Base-by-base conservation (phyloP, 2,329 filamentous ascomycete genomes). In the Colletotrichum limetticola region DNA sequence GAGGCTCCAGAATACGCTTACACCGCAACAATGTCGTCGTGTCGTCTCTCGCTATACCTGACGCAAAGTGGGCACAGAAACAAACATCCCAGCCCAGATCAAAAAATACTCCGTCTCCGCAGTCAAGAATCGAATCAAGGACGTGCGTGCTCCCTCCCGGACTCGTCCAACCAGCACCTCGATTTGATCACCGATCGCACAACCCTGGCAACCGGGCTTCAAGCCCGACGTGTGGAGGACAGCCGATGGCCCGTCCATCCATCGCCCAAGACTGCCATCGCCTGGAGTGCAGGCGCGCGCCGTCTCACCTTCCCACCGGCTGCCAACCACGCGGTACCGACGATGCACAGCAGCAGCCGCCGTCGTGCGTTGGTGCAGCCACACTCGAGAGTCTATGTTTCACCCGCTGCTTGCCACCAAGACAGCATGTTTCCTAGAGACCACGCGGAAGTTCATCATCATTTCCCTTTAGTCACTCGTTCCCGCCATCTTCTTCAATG, bases 141-240 rank as follows among this genome's bases (percentile, higher is more conserved):
- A 72, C 60, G 71, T 72, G 71, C 37, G 16, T 42, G 37, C 37
- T 42, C 14, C 37, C 66, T 71, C 60, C 66, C 58, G 46, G 42
- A 46, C 58, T 42, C 19, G 28, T 52, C 61, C 53, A 62, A 28
- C 58, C 52, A 56, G 32, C 65, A 42, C 28, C 28, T 60, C 66
- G 66, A 72, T 61, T 72, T 26, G 49, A 72, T 61, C 60, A 37
- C 66, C 66, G 60, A 70, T 73, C 71, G 66, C 49, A 73, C 60
- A 66, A 70, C 71, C 71, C 71, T 30, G 49, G 71, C 71, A 73
- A 73, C 71, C 71, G 35, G 66, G 46, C 55, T 59, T 69, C 42
- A 19, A 49, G 19, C 19, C 42, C 42, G 42, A 22, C 19, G 37
- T 42, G 69, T 55, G 65, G 65, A 68, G 66, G 60, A 67, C 24